phyloP scores from a whole-genome alignment of 192 early-diverging fungal genomes.

The Podila minutissima region DNA sequence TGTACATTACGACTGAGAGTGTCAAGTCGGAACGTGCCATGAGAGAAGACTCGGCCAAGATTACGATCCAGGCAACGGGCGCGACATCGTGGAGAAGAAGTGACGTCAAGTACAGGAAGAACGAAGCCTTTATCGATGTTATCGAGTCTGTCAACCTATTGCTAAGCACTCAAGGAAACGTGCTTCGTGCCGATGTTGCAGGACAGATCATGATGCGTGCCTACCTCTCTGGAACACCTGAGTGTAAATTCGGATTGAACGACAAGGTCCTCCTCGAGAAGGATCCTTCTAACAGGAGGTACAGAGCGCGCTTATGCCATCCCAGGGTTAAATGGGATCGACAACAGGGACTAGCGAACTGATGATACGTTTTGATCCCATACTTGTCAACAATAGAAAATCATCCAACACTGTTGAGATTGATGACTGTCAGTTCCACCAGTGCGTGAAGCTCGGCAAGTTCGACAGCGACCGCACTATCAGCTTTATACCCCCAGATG shows the following conservation, averaged over 20 bases:
- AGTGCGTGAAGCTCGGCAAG: slow-evolving; percentile 93
- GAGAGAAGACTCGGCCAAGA: slow-evolving; percentile 70
- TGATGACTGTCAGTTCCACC: slow-evolving; percentile 98
- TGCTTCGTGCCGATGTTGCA: slow-evolving; percentile 88
- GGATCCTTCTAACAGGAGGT: slow-evolving; percentile 58
- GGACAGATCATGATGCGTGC: slow-evolving; percentile 94
- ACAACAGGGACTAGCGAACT: background rate
- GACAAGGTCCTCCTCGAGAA: slow-evolving; percentile 92
- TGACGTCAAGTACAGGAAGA: slow-evolving; percentile 96
- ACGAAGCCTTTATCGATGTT: slow-evolving; percentile 96
- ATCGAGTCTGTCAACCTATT: slow-evolving; percentile 96
- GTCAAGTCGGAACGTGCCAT: slow-evolving; percentile 80
- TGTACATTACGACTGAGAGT: slow-evolving; percentile 89
- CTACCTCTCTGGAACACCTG: slow-evolving; percentile 97
- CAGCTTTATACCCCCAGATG: slow-evolving; percentile 97
- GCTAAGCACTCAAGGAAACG: slow-evolving; percentile 81
- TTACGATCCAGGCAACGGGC: slow-evolving; percentile 97
- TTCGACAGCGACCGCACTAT: slow-evolving; percentile 95
- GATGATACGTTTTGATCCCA: background rate
- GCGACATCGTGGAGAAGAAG: slow-evolving; percentile 92
- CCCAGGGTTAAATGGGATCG: background rate
- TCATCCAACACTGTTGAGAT: slow-evolving; percentile 84
- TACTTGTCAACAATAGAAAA: slow-evolving; percentile 7
- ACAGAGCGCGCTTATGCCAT: slow-evolving; percentile 13
- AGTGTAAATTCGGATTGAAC: slow-evolving; percentile 95